Base-by-base conservation (phyloP, 768 basidiomycete species). In the Dictyophora rubrovolvata region DNA sequence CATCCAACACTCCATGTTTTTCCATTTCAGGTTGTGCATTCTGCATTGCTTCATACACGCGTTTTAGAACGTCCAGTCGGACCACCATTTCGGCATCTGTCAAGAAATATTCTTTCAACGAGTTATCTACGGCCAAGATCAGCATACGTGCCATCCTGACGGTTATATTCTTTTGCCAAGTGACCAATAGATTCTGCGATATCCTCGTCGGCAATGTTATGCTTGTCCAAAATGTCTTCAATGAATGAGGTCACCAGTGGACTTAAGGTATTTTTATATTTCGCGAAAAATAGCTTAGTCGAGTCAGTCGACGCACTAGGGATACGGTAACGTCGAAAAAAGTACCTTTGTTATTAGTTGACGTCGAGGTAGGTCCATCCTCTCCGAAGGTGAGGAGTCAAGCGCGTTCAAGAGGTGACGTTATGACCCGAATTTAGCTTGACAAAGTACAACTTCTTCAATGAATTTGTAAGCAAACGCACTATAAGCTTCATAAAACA, bases 211-310 rank as follows among this genome's bases (percentile, higher is more conserved):
- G 74, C 67, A 50, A 93, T 86, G 52, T 86, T 84, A 69, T 92
- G 85, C 60, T 77, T 72, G 50, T 83, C 79, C 17, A 92, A 72
- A 37, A 93, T 80, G 12, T 79, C 75, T 65, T 92, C 88, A 16
- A 93, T 68, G 63, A 87, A 80, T 46, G 80, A 77, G 21, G 90
- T 72, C 9, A 83, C 83, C 56, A 91, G 88, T 5, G 91, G 86
- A 0, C 90, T 87, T 6, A 93, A 77, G 10, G 91, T 88, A 66
- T 91, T 88, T 65, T 88, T 89, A 69, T 89, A 91, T 71, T 93
- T 93, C 54, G 89, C 79, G 33, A 59, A 59, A 68, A 92, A 92
- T 48, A 89, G 85, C 88, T 91, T 62, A 23, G 9, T 53, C 56
- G 55, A 28, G 54, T 59, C 21, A 57, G 35, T 12, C 53, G 42